Conservation (phyloP, 352 stramenopile species). For the Phytophthora fragariaefolia region DNA sequence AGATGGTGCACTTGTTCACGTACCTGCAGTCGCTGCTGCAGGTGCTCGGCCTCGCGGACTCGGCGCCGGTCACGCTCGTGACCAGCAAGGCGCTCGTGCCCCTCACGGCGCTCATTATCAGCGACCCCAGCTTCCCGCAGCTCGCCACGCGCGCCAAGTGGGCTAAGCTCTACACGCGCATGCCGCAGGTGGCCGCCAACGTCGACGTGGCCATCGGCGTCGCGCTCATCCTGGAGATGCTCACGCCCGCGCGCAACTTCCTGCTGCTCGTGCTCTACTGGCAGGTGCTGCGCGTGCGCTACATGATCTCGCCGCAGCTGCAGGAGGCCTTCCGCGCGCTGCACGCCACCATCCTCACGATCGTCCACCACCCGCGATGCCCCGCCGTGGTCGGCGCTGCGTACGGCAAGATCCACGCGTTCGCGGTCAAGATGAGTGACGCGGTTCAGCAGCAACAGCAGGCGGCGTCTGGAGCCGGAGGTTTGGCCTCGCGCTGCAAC, state of each 20-base stretch:
- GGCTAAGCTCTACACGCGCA: slow-evolving; percentile 82
- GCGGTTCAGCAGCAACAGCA: slow-evolving; percentile 51
- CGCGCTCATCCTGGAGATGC: slow-evolving; percentile 80
- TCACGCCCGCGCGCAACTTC: slow-evolving; percentile 87
- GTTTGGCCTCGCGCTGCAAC: slow-evolving; percentile 59
- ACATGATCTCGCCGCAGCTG: slow-evolving; percentile 91
- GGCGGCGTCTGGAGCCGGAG: slow-evolving; percentile 35
- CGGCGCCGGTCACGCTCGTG: slow-evolving; percentile 50
- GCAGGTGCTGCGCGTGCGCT: slow-evolving; percentile 90
- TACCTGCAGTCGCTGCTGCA: slow-evolving; percentile 70
- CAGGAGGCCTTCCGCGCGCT: slow-evolving; percentile 83
- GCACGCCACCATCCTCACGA: slow-evolving; percentile 61
- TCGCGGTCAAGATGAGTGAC: slow-evolving; percentile 75
- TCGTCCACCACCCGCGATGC: slow-evolving; percentile 76
- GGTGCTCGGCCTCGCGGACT: slow-evolving; percentile 53
- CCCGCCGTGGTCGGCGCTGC: slow-evolving; percentile 53
- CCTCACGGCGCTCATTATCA: slow-evolving; percentile 63
- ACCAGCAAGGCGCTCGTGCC: slow-evolving; percentile 61
- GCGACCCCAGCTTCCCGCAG: slow-evolving; percentile 61
- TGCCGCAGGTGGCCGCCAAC: slow-evolving; percentile 78
- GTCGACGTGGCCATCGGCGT: slow-evolving; percentile 87
- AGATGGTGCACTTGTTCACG: slow-evolving; percentile 79
- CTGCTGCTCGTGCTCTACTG: slow-evolving; percentile 89
- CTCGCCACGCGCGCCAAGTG: slow-evolving; percentile 74
- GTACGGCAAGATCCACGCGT: slow-evolving; percentile 80